Percentiles rank a stretch among this genome's conserved stretches.
These are phyloP conservation scores for Agrocybe pediades DNA, from an alignment of 768 basidiomycete species.

Conservation along the genomic window DNA sequence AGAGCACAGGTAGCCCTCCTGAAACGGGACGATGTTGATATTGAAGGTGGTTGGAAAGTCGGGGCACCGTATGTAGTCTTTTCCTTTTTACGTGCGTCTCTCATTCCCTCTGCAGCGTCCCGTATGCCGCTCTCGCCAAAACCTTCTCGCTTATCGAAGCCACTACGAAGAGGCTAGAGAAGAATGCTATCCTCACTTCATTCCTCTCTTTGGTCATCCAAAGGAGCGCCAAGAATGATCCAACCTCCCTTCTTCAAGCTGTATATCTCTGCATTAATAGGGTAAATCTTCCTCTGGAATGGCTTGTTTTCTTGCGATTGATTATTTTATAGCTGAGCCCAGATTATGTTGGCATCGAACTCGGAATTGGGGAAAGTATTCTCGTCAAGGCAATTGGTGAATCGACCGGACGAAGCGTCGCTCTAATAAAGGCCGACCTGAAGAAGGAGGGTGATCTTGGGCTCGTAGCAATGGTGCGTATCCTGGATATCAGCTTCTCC, in stretches of 20 bases:
- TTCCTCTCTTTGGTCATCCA: slow-evolving; percentile 91
- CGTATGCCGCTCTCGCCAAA: slow-evolving; percentile 90
- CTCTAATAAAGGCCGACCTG: slow-evolving; percentile 85
- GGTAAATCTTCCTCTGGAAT: slow-evolving; percentile 44
- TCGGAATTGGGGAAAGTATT: slow-evolving; percentile 94
- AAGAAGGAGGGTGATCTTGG: slow-evolving; percentile 96
- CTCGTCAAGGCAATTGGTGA: slow-evolving; percentile 95
- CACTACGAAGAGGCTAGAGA: slow-evolving; percentile 95
- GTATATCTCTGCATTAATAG: slow-evolving; percentile 98
- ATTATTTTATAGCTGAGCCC: slow-evolving; percentile 72
- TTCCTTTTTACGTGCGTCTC: background rate
- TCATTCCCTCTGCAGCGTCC: slow-evolving; percentile 58
- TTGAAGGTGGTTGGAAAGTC: slow-evolving; percentile 80
- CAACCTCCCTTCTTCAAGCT: slow-evolving; percentile 76
- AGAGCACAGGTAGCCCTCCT: slow-evolving; percentile 74
- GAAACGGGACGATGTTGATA: slow-evolving; percentile 68
- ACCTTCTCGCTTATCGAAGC: slow-evolving; percentile 88
- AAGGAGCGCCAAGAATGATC: slow-evolving; percentile 75
- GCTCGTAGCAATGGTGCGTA: slow-evolving; percentile 87
- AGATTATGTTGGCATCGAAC: slow-evolving; percentile 92
- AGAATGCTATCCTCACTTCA: slow-evolving; percentile 83
- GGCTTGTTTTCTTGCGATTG: background rate
- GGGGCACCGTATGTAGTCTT: slow-evolving; percentile 73
- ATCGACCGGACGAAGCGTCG: slow-evolving; percentile 86
- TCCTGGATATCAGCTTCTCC: background rate